phyloP scores from a whole-genome alignment of 2,329 filamentous ascomycete species.

The Colletotrichum cereale region DNA sequence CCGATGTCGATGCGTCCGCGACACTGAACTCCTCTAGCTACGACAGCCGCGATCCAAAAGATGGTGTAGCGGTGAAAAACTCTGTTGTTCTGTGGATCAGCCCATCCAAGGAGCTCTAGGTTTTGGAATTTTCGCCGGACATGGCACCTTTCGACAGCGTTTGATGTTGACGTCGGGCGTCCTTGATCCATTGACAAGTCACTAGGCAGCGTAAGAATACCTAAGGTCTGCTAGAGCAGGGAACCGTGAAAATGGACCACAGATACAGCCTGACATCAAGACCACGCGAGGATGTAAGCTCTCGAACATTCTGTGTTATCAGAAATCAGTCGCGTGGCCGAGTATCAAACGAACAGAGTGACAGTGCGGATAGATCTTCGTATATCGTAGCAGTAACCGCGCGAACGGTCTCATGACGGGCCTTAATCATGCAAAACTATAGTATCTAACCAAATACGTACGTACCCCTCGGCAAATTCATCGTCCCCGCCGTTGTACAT shows the following conservation, averaged over 20 bases:
- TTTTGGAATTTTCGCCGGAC: neutral
- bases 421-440: constrained; percentile 16
- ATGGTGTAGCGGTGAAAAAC: neutral
- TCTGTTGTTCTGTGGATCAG: neutral
- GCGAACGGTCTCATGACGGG: constrained; percentile 13
- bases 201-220: neutral
- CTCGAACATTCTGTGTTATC: no score
- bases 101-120: neutral
- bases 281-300: neutral
- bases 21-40: neutral
- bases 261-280: neutral
- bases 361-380: neutral
- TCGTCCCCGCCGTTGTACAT: neutral
- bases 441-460: constrained; percentile 1
- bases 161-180: neutral
- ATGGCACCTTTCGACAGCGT: neutral
- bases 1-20: neutral
- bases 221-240: neutral
- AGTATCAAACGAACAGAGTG: neutral
- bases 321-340: neutral
- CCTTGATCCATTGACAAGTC: neutral
- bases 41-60: neutral
- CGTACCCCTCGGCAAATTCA: neutral
- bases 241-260: neutral
- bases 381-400: neutral